Evolutionary conservation across 352 stramenopile species (phyloP), one percentile per base, ranked within the genome.

Genomic region (Pythium plurisporium): DNA sequence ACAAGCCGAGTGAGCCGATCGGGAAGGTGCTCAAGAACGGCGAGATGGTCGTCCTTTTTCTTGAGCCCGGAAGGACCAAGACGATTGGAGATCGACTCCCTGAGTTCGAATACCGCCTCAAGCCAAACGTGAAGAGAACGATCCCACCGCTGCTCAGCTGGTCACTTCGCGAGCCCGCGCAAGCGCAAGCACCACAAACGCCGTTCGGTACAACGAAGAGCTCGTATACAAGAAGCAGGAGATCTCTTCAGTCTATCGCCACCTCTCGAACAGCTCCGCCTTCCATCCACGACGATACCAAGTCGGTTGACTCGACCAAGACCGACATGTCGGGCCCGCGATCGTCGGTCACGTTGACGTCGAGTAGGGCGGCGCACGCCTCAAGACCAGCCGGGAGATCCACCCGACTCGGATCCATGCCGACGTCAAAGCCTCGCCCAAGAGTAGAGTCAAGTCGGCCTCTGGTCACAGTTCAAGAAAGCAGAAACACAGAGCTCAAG

Each of bases 11-110:
- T 1, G 69, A 71, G n/a, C 40, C 48, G 4, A 63, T 80, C 7
- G 45, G 47, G 2, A 66, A 50, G 6, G 65, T 67, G 12, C 17
- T 83, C 6, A 48, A 55, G 20, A 78, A 73, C 25, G 71, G 74
- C 15, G 71, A 83, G 56, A 49, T 83, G 20, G 44, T 83, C 5
- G 71, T 83, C n/a, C 34, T 80, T 8, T 50, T 59, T 4, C 44
- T 51, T n/a, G 31, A 62, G 7, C 43, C 23, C 8, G 6, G 10
- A 0, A 40, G 8, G 11, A 27, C 8, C 12, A n/a, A 36, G 3
- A 34, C n/a, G 5, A 14, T 8, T 34, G 49, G 11, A 1, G 22
- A 46, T 12, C 40, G 34, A 20, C n/a, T 29, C 1, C 22, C 62
- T 5, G 30, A 42, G 22, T 69, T 69, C 29, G 55, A 69, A 25